Conservation (phyloP, 2,329 filamentous ascomycete genomes). For the Parasarocladium wereldwijsianum region DNA sequence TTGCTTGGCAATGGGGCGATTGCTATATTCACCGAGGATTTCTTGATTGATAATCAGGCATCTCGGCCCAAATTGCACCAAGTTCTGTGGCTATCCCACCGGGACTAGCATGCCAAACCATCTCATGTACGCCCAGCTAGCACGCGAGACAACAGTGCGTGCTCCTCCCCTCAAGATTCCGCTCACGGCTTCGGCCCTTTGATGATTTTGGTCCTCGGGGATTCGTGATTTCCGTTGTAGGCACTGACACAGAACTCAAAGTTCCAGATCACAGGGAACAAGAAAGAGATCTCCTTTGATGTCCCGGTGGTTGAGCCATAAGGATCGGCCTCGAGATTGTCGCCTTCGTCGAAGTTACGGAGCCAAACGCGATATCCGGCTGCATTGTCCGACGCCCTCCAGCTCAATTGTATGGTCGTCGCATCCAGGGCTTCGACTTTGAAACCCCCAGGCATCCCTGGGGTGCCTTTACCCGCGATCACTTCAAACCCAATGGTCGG, state of each 20-base stretch:
- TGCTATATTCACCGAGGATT: no score
- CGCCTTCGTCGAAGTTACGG: background rate
- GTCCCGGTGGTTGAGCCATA: background rate
- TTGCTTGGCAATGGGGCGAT: no score
- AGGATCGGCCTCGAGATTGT: background rate
- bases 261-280: constrained; percentile 9
- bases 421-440: background rate
- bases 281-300: constrained; percentile 5
- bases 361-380: background rate
- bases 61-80: no score
- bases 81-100: no score
- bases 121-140: no score
- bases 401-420: background rate
- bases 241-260: constrained; percentile 10
- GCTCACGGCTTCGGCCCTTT: no score
- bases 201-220: constrained; percentile 2
- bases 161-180: no score
- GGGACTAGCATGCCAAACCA: no score
- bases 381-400: background rate
- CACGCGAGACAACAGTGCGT: no score
- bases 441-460: background rate
- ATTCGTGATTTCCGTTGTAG: constrained; percentile 9
- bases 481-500: background rate
- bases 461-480: background rate
- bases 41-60: no score